Evolutionary conservation across 805 yeast species (phyloP).

Genomic region (Komagataella mondaviorum): DNA sequence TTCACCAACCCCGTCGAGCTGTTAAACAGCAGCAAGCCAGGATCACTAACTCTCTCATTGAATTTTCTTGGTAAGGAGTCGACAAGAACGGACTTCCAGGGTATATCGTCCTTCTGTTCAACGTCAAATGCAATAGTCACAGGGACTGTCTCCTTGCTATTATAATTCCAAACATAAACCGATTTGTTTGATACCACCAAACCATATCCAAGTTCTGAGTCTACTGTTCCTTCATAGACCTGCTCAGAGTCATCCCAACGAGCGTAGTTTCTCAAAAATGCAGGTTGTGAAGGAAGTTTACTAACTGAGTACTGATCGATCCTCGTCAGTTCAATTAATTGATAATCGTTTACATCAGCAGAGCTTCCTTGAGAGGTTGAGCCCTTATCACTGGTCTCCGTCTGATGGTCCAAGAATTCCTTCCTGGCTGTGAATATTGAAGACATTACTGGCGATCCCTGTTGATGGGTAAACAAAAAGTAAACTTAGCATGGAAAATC

Average conservation of each 20-base stretch:
- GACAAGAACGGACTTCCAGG: constrained; percentile 46
- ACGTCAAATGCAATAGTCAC: constrained; percentile 39
- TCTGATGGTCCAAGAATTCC: neutral
- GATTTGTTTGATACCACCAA: constrained; percentile 28
- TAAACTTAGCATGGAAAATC: neutral
- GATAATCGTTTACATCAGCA: neutral
- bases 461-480: neutral
- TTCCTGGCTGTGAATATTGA: constrained; percentile 1
- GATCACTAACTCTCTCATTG: constrained; percentile 27
- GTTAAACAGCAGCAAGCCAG: constrained; percentile 62
- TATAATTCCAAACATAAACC: constrained; percentile 57
- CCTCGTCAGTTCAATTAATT: constrained; percentile 34
- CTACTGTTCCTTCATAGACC: constrained; percentile 13
- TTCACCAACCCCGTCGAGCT: constrained; percentile 42
- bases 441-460: neutral
- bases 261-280: constrained; percentile 12
- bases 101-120: constrained; percentile 12
- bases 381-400: neutral
- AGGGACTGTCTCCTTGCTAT: constrained; percentile 47
- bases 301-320: constrained; percentile 45
- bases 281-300: constrained; percentile 43
- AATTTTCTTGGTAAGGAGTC: constrained; percentile 34
- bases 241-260: constrained; percentile 7
- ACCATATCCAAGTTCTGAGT: constrained; percentile 15
- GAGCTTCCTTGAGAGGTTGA: neutral